Base-by-base conservation (phyloP, 169 alveolate genomes). In the Eimeria falciformis region DNA sequence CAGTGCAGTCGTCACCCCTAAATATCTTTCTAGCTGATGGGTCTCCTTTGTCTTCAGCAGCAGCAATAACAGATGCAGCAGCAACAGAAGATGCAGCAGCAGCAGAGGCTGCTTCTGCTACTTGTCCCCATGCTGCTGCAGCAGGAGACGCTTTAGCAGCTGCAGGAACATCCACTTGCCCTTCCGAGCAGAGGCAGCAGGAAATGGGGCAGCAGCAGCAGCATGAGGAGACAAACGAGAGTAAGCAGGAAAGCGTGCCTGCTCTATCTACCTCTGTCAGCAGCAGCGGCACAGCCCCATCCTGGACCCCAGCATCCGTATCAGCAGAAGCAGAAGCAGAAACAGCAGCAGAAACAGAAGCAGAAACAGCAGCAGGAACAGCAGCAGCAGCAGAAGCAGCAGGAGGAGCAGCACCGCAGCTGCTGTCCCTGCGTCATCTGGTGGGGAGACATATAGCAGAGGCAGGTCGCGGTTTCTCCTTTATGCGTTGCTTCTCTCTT, bases 381-480 rank as follows among this genome's bases (percentile, higher is more conserved):
- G 83, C 53, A 14, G 58, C 83, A 43, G 53, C 58, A 43, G 6
- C 53, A 9, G 83, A 12, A 33, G 58, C 66, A 17, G 66, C 65
- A 40, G 85, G 66, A 40, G 85, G 3, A 75, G 37, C 85, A 5
- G 3, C 55, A 12, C 85, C 85, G 12, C 85, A 25, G 50, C 66
- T 40, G 9, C 85, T 75, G 65, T 46, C 85, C 45, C 66, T 75
- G 45, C 17, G n/a, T 58, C 85, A 75, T 21, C 85, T 75, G 50
- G 65, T 75, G 14, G 85, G 85, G 23, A n/a, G 85, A 25, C 85
- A 75, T 23, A 75, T 75, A 21, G 85, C 85, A 0, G 85, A 75
- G 45, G 85, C 85, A n/a, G 85, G 85, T 25, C 12, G n/a, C 18
- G 85, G 85, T 18, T 17, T 75, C 40, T 75, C 85, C n/a, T 75